Conservation (phyloP, 176 grass and related monocot genomes). For the Phyllostachys edulis region DNA sequence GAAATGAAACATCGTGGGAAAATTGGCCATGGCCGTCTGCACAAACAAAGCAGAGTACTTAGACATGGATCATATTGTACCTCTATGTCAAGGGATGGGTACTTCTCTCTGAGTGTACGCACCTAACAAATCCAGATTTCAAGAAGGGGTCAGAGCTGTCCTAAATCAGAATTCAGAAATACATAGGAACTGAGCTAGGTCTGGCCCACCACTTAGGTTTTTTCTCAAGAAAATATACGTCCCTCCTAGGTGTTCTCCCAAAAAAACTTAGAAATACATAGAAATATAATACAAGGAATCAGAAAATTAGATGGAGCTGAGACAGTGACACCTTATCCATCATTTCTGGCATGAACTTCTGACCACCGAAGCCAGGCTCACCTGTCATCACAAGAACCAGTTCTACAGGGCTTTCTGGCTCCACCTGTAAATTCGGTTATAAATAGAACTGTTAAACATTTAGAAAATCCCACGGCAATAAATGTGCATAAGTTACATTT, state of each 20-base stretch:
- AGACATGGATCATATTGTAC: constrained; percentile 33
- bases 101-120: constrained; percentile 74
- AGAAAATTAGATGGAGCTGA: background rate
- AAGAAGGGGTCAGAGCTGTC: constrained; percentile 16
- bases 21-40: background rate
- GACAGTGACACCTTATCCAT: constrained; percentile 79
- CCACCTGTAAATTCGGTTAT: constrained; percentile 51
- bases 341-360: constrained; percentile 97
- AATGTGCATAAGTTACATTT: background rate
- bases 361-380: constrained; percentile 95
- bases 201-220: no score
- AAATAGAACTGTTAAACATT: background rate
- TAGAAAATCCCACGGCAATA: background rate
- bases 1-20: background rate
- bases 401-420: constrained; percentile 85
- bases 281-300: no score
- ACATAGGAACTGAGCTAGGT: no score
- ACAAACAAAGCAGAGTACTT: background rate
- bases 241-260: no score
- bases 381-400: constrained; percentile 98
- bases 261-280: no score
- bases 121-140: constrained; percentile 48
- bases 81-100: constrained; percentile 93
- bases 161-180: background rate
- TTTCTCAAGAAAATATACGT: no score